Evolutionary conservation across 208 protist genomes (phyloP).

Genomic region (Leishmania arabica): DNA sequence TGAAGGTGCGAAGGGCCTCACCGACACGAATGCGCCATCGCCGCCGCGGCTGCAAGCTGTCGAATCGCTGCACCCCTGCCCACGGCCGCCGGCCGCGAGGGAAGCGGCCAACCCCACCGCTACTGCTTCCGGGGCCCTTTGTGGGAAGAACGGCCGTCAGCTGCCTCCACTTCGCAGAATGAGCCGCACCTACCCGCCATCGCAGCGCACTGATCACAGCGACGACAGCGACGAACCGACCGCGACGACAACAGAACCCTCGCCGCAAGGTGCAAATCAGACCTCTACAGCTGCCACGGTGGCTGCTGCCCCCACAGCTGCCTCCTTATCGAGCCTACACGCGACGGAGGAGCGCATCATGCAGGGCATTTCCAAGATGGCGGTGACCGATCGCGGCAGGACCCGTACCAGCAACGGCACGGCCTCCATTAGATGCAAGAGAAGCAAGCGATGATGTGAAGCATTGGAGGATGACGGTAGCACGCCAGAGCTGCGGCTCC

Average conservation of each 20-base stretch:
- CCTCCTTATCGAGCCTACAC: conserved; percentile 8
- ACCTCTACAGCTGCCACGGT: background rate
- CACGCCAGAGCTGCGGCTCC: background rate
- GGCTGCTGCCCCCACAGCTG: background rate
- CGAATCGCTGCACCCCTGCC: background rate
- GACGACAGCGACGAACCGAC: background rate
- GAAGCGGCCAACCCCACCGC: background rate
- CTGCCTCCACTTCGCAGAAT: conserved; percentile 1
- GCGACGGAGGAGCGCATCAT: conserved; percentile 29
- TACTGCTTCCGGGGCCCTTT: too few species aligned
- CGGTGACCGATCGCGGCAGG: background rate
- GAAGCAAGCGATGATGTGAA: background rate
- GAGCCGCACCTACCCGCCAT: background rate
- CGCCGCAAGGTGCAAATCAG: background rate
- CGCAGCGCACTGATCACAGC: background rate
- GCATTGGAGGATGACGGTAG: background rate
- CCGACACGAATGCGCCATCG: background rate
- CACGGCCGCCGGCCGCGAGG: background rate
- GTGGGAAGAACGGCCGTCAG: background rate
- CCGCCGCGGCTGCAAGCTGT: conserved; percentile 3
- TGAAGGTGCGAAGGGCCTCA: background rate
- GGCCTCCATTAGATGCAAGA: background rate
- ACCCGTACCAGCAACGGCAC: background rate
- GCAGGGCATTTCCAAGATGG: conserved; percentile 23
- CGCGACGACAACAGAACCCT: background rate